phyloP scores from a whole-genome alignment of 2,329 filamentous ascomycete species.

The Trichoderma atroviride region DNA sequence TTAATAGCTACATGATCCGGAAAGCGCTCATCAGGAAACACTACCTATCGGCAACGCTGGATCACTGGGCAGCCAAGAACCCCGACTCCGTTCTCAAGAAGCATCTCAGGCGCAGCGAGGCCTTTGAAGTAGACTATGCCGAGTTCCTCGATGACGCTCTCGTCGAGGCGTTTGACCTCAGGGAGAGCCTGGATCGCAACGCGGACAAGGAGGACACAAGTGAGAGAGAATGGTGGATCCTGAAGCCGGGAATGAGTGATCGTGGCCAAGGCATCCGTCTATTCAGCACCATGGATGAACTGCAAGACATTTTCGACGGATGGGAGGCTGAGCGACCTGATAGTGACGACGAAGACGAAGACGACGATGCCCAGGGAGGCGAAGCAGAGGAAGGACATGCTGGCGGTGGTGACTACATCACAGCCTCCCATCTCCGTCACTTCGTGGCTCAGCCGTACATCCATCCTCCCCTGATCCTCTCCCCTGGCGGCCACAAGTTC shows the following conservation, averaged over 20 bases:
- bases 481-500: slow-evolving; percentile 73
- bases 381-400: slow-evolving; percentile 39
- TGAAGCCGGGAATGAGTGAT: slow-evolving; percentile 98
- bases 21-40: slow-evolving; percentile 97
- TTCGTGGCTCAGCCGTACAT: slow-evolving; percentile 97
- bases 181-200: slow-evolving; percentile 75
- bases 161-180: slow-evolving; percentile 84
- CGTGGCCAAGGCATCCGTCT: slow-evolving; percentile 89
- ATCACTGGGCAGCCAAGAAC: slow-evolving; percentile 84
- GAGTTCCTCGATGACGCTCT: slow-evolving; percentile 95
- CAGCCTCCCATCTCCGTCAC: slow-evolving; percentile 88
- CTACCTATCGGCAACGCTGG: slow-evolving; percentile 81
- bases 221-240: slow-evolving; percentile 87
- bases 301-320: slow-evolving; percentile 85
- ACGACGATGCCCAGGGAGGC: slow-evolving; percentile 38
- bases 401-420: slow-evolving; percentile 59
- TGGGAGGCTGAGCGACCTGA: slow-evolving; percentile 77
- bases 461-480: slow-evolving; percentile 73
- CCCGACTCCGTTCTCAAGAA: slow-evolving; percentile 67
- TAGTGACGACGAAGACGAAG: slow-evolving; percentile 63
- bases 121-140: slow-evolving; percentile 94
- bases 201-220: slow-evolving; percentile 32
- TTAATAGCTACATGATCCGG: slow-evolving; percentile 92
- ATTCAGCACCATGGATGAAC: slow-evolving; percentile 80
- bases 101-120: slow-evolving; percentile 76